phyloP scores from a whole-genome alignment of 768 basidiomycete genomes.

The Fistulinella prunicolor region DNA sequence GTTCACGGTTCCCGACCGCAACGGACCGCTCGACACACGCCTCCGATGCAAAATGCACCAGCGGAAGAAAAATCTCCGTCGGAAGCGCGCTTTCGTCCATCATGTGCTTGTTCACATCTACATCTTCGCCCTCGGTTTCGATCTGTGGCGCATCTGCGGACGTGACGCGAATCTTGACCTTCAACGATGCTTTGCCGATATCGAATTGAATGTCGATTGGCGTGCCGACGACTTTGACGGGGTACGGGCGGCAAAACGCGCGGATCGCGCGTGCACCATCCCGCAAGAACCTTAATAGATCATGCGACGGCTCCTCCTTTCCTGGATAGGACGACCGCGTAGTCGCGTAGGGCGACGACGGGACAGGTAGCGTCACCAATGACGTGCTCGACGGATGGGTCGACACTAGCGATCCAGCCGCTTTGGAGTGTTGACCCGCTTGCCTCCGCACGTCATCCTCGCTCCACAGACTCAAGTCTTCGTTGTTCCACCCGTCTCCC shows the following conservation, averaged over 20 bases:
- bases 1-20: neutral
- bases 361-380: conserved; percentile 17
- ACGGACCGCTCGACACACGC: conserved; percentile 24
- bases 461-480: conserved; percentile 91
- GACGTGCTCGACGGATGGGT: conserved; percentile 18
- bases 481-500: conserved; percentile 97
- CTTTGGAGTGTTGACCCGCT: neutral
- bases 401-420: conserved; percentile 5
- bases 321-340: neutral
- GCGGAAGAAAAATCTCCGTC: conserved; percentile 91
- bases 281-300: conserved; percentile 62
- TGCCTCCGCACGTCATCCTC: conserved; percentile 55
- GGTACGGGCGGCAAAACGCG: conserved; percentile 86
- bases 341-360: conserved; percentile 15
- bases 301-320: conserved; percentile 5
- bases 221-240: conserved; percentile 68
- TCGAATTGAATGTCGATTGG: conserved; percentile 72
- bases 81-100: conserved; percentile 38
- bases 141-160: conserved; percentile 47
- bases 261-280: conserved; percentile 82
- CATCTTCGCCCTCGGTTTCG: neutral
- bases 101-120: conserved; percentile 3
- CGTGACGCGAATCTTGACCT: conserved; percentile 60
- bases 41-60: conserved; percentile 79
- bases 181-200: conserved; percentile 65